A percentile compares a stretch with the other conserved stretches of the same genome.
phyloP scores from a whole-genome alignment of 176 grass and related monocot species.

The Puccinellia tenuiflora region DNA sequence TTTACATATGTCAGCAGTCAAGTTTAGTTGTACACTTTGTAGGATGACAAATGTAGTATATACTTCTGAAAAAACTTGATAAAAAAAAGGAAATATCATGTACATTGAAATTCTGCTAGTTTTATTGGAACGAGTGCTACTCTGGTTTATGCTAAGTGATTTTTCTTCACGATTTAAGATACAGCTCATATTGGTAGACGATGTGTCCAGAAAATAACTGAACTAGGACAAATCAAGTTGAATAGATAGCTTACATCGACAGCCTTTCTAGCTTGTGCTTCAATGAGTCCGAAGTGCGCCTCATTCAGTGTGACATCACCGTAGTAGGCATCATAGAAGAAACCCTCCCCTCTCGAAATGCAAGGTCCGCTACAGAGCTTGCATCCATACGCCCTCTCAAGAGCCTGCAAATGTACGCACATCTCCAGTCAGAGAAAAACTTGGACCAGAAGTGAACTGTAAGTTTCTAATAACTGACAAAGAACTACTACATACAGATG shows the following conservation, averaged over 20 bases:
- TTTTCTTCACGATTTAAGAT: background rate
- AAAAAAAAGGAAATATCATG: background rate
- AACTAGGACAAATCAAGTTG: background rate
- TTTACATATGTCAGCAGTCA: background rate
- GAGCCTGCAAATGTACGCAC: slow-evolving; percentile 40
- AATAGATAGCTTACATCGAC: slow-evolving; percentile 50
- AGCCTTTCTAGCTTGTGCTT: slow-evolving; percentile 73
- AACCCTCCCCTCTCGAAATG: slow-evolving; percentile 94
- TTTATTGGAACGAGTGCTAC: background rate
- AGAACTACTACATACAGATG: background rate
- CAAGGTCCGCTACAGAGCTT: slow-evolving; percentile 93
- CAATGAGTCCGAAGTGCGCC: slow-evolving; percentile 61
- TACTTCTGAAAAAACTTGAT: background rate
- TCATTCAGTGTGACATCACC: slow-evolving; percentile 73
- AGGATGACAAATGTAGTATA: background rate
- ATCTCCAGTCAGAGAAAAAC: slow-evolving; percentile 23
- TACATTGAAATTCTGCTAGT: background rate
- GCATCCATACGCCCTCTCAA: slow-evolving; percentile 90
- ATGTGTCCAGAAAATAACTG: background rate
- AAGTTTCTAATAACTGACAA: background rate
- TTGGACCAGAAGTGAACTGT: background rate
- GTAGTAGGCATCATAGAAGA: slow-evolving; percentile 97
- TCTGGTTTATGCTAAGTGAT: background rate
- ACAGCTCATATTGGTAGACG: background rate
- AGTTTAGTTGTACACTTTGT: background rate